Evolutionary conservation across 1,139 yeast genomes (phyloP), one percentile per base, ranked within the genome.

Genomic region (Yamadazyma atlantica): DNA sequence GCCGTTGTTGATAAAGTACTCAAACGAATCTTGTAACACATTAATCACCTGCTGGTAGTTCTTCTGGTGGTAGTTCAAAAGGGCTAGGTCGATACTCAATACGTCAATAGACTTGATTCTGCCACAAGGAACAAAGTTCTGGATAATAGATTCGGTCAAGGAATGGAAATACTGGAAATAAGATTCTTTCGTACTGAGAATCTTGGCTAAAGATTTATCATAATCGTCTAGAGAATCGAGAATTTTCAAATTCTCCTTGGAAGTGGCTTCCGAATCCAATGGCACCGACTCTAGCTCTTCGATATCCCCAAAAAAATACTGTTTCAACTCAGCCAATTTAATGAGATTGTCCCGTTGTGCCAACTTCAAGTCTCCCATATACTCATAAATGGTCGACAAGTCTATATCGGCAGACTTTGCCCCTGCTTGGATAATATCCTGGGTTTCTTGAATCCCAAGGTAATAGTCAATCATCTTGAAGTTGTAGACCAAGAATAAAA

Each of bases 71-170:
- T 76, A 85, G 34, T 83, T 79, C 16, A 88, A 60, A 12, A 85
- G 55, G 0, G 95, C 96, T 37, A 88, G 69, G 47, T 92, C 97
- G n/a, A 87, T 78, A 3, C 92, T 81, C 19, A 92, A 64, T 6
- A 84, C 69, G 51, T 85, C 92, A 8, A 85, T 80, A 0, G 89
- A 73, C 45, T 90, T 73, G 9, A 79, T 73, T 43, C 84, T 62
- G 12, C 64, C 68, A 25, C 81, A 70, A 11, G 54, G 50, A 5
- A 72, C 66, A 50, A 75, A 78, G 40, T 75, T 74, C 23, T 63
- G 60, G 23, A 77, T 69, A 1, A 77, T 55, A 21, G 36, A 55
- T 29, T 66, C 70, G 0, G 84, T 80, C 4, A 73, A 46, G 2
- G 52, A 44, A 41, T 73, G 65, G 44, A 63, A 65, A 10, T 45